Evolutionary conservation across 2,329 filamentous ascomycete genomes (phyloP).

Genomic region (Phoma sp.): DNA sequence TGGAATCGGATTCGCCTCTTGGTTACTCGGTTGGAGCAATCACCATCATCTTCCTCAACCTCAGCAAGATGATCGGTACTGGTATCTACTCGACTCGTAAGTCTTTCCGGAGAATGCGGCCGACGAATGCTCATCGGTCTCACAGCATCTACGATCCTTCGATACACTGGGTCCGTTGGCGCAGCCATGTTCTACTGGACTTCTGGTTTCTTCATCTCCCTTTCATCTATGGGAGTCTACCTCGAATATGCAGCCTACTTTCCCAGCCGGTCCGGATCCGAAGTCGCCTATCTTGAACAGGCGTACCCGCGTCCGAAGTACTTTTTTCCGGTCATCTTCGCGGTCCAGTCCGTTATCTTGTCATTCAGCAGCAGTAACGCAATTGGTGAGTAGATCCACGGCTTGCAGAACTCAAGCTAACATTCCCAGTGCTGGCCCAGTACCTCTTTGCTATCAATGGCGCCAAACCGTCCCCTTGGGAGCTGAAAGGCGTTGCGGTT

Average conservation of each 20-base stretch:
- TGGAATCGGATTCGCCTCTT: slow-evolving; percentile 65
- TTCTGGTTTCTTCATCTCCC: slow-evolving; percentile 66
- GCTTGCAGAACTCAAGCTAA: too few relatives aligned
- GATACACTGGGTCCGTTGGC: slow-evolving; percentile 67
- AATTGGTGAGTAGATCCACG: slow-evolving; percentile 51
- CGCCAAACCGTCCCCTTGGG: slow-evolving; percentile 63
- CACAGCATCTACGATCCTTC: slow-evolving; percentile 65
- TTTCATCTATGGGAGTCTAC: slow-evolving; percentile 65
- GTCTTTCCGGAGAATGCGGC: slow-evolving; percentile 36
- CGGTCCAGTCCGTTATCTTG: slow-evolving; percentile 68
- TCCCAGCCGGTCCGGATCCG: slow-evolving; percentile 69
- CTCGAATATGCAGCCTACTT: slow-evolving; percentile 72
- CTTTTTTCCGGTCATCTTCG: slow-evolving; percentile 70
- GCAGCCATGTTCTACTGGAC: slow-evolving; percentile 70
- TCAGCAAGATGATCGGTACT: slow-evolving; percentile 70
- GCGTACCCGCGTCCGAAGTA: slow-evolving; percentile 70
- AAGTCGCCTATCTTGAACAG: slow-evolving; percentile 74
- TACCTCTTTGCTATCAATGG: slow-evolving; percentile 69
- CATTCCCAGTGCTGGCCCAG: slow-evolving; percentile 61
- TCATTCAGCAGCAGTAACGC: slow-evolving; percentile 73
- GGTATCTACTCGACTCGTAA: slow-evolving; percentile 71
- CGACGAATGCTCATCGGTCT: neutral
- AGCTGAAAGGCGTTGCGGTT: slow-evolving; percentile 71
- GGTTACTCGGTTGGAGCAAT: slow-evolving; percentile 65
- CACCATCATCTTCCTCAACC: slow-evolving; percentile 67